These are phyloP conservation scores for Tetradesmus obliquus DNA, from an alignment of 139 green algal genomes.

Conservation along the genomic window DNA sequence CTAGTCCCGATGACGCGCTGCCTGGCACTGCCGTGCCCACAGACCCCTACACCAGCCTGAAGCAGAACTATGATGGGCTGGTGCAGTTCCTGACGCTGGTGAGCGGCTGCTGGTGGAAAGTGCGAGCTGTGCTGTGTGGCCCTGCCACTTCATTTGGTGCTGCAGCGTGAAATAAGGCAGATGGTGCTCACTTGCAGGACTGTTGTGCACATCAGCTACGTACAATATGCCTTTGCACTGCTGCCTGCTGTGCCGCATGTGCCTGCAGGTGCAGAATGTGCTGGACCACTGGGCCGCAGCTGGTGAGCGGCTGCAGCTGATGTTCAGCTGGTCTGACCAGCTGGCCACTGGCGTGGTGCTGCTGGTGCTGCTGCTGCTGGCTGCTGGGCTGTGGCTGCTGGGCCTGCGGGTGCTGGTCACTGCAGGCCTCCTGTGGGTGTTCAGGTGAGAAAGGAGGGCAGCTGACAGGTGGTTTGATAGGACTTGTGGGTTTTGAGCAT, in stretches of 20 bases:
- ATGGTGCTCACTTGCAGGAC: not conserved
- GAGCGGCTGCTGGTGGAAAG: not conserved
- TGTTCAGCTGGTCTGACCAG: slow-evolving; percentile 41
- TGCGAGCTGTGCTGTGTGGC: not conserved
- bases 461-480: no score
- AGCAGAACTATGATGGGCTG: slow-evolving; percentile 51
- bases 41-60: slow-evolving; percentile 47
- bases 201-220: not conserved
- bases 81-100: slow-evolving; percentile 39
- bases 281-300: slow-evolving; percentile 37
- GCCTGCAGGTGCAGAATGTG: slow-evolving; percentile 47
- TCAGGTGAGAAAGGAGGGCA: slow-evolving; percentile 13
- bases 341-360: slow-evolving; percentile 32
- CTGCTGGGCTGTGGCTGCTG: slow-evolving; percentile 33
- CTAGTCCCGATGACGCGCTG: not conserved
- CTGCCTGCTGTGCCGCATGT: not conserved
- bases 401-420: slow-evolving; percentile 35
- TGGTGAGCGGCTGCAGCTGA: slow-evolving; percentile 31
- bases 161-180: not conserved
- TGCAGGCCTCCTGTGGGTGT: slow-evolving; percentile 48
- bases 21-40: slow-evolving; percentile 11
- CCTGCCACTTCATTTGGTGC: not conserved
- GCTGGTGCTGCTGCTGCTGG: slow-evolving; percentile 21
- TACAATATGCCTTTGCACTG: not conserved
- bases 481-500: no score